Evolutionary conservation across 805 yeast genomes (phyloP), one percentile per base, ranked within the genome.

Genomic region (Hanseniaspora vineae): DNA sequence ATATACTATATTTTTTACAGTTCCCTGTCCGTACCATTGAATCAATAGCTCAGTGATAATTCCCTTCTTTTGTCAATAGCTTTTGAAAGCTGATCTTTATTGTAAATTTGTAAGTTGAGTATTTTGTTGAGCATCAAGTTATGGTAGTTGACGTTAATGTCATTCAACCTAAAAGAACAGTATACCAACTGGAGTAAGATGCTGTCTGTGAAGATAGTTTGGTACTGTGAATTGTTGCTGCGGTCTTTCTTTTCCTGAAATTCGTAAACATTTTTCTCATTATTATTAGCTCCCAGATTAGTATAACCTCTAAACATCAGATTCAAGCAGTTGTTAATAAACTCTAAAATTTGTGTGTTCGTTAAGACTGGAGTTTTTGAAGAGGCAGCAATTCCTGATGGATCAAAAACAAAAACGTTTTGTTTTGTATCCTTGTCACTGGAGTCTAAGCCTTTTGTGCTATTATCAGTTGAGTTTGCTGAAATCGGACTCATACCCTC

Each of bases 151-250:
- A 45, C 48, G 39, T 63, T 64, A 11, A 58, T 50, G 39, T 63
- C 67, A 6, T 83, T 80, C 46, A 90, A 68, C 35, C 95, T 81
- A 59, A 83, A 87, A n/a, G 95, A 82, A 54, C 96, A 85, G 65
- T 89, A 90, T 1, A 86, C 79, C 37, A 89, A 65, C 64, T 90
- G 98, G 33, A 90, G 66, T 53, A 89, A 75, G 19, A 88, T 67
- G 0, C 90, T 84, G 49, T 83, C 83, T 32, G 71, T 71, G 45
- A 66, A 69, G 10, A 74, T 61, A 13, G 59, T 61, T 13, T 63
- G 63, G 15, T 12, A 33, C 8, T 23, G 29, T 8, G 8, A 23
- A 4, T 23, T 23, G 29, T 23, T n/a, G 29, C 29, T 23, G 29
- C 8, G 8, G 8, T 4, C 29, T 23, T 5, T 23, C 9, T 33